Percentiles rank a stretch among this genome's conserved stretches.
Conservation (phyloP, 345 rosid species). For the Combretum micranthum region DNA sequence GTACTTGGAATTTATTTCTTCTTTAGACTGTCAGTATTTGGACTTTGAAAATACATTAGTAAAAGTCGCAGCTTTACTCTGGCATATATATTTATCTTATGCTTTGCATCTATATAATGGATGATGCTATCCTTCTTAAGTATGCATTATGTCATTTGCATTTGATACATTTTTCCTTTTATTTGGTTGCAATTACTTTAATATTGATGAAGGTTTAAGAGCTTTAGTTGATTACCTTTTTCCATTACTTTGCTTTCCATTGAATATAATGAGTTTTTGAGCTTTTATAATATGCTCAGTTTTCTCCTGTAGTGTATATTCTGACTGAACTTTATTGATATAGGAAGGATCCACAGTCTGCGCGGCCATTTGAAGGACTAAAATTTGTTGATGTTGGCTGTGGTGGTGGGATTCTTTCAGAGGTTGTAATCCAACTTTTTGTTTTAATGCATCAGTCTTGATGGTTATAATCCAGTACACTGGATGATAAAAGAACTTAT, state of each 20-base stretch:
- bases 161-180: no score
- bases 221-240: not conserved
- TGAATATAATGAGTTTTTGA: not conserved
- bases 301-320: not conserved
- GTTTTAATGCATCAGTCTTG: not conserved
- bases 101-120: no score
- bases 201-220: no score
- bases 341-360: constrained; percentile 65
- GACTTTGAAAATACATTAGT: no score
- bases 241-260: not conserved
- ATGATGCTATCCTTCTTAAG: no score
- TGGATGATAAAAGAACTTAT: no score
- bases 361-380: constrained; percentile 85
- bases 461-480: no score
- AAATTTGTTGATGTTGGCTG: constrained; percentile 78
- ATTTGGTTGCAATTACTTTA: no score
- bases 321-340: constrained; percentile 13
- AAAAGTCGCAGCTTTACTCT: no score
- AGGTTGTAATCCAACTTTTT: constrained; percentile 33
- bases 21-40: not conserved
- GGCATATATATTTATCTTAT: no score
- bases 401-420: constrained; percentile 94
- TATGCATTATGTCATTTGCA: no score
- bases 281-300: not conserved
- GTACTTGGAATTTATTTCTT: not conserved